Base-by-base conservation (phyloP, 1,139 yeast species). In the Candida tropicalis region DNA sequence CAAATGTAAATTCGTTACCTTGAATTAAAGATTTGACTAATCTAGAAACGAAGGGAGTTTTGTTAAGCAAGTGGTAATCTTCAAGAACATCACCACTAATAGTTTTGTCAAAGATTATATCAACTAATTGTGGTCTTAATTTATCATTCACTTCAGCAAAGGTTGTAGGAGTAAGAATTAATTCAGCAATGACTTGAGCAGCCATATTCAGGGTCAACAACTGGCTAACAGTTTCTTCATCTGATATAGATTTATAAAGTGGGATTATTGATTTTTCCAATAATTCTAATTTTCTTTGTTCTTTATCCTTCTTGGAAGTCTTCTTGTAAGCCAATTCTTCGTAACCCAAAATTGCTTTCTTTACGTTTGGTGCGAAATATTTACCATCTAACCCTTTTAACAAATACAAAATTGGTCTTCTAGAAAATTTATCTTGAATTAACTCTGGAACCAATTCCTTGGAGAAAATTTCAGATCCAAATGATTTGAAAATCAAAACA, bases 361-460 rank as follows among this genome's bases (percentile, higher is more conserved):
- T 76, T 29, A 81, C 78, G 17, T 73, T 62, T 41, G 95, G 95
- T 26, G 87, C 78, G 65, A 93, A 91, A 64, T 84, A 91, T 58
- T 87, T 84, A 25, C 91, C 88, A 55, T 85, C 87, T 48, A 87
- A 74, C 3, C 96, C 97, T 49, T 83, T 77, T 50, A 91, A 73
- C 47, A 91, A 69, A 63, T 89, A 91, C 46, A 93, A 67, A 59
- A 91, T 81, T 31, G 98, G 97, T 64, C 97, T 82, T 70, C 99
- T 81, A 31, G 93, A 89, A 58, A 77, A 86, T 61, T 90, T 89
- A 54, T 87, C 86, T 42, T 74, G 72, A 33, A 87, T 69, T 33
- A 89, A 67, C 38, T 78, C 81, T 9, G 78, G 75, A 54, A 89
- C 70, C 29, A 68, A 59, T 41, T 81, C 85, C 36, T 73, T 65